Percentiles rank a stretch among this genome's conserved stretches.
Evolutionary conservation across 768 basidiomycete genomes (phyloP).

Genomic region (Tephrocybe sp.): DNA sequence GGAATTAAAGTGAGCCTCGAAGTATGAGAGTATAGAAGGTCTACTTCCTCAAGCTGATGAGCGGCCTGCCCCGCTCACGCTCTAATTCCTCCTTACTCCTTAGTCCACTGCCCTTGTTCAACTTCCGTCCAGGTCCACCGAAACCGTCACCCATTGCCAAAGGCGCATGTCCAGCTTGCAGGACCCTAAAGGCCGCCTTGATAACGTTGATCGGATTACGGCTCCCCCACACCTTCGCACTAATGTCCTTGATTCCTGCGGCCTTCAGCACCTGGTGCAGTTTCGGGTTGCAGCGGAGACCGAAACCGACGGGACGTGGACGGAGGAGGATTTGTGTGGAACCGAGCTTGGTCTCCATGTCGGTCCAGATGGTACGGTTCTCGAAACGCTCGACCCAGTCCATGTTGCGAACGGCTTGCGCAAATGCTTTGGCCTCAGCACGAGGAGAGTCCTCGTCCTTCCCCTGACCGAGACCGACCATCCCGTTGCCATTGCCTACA

Average conservation of each 20-base stretch:
- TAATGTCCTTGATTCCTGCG: conserved; percentile 93
- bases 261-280: conserved; percentile 89
- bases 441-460: conserved; percentile 60
- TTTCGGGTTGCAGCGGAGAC: conserved; percentile 84
- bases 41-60: conserved; percentile 64
- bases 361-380: conserved; percentile 91
- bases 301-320: conserved; percentile 87
- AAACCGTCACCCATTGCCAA: conserved; percentile 80
- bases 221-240: conserved; percentile 94
- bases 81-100: conserved; percentile 68
- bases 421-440: conserved; percentile 59
- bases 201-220: conserved; percentile 84
- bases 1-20: neutral
- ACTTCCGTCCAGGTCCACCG: conserved; percentile 67
- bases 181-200: conserved; percentile 79
- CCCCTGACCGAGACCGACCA: conserved; percentile 82
- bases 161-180: conserved; percentile 84
- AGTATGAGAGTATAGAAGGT: neutral
- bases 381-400: conserved; percentile 96
- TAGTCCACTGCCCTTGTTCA: conserved; percentile 78
- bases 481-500: conserved; percentile 80
- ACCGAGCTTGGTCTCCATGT: conserved; percentile 83
- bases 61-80: conserved; percentile 77
- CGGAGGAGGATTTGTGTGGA: conserved; percentile 79
- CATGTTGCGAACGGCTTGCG: conserved; percentile 81